Evolutionary conservation across 106 monocot genomes (phyloP), one percentile per base, ranked within the genome.

Genomic region (Dendrobium huoshanense): DNA sequence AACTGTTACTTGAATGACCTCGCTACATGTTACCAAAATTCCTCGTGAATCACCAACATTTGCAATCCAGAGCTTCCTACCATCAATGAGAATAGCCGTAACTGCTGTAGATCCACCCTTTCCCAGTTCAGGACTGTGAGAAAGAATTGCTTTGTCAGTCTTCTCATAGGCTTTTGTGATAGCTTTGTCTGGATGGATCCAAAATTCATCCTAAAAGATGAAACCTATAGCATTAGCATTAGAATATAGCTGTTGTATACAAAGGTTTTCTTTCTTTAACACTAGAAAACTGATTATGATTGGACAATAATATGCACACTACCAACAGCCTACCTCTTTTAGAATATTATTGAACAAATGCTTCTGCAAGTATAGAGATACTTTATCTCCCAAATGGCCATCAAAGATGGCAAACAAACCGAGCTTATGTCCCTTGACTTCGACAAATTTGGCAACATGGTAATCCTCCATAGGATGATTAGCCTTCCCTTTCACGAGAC

Each of bases 391-490:
- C 58, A 89, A 84, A 84, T 96, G 96, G 27, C 96, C 93, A 77
- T 96, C 96, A 74, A 85, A 96, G 27, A 96, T 87, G 31, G 90
- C 96, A 83, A 96, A 96, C 43, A 96, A 65, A 64, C 88, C 96
- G 78, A 96, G 85, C 37, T 92, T 84, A 13, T 88, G 86, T 7
- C 88, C 93, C 48, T 85, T 90, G 11, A 55, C 67, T 8, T 82
- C 75, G 10, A 81, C 45, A 76, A 94, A 92, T 65, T 92, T 90
- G 41, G 91, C 89, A 22, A 94, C 87, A 75, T 94, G 91, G 65
- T 85, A 96, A 80, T 96, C 96, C 81, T 96, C 96, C 83, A 96
- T 96, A 37, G 91, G 91, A 89, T 96, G 96, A 68, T 86, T 88
- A 31, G 93, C 84, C 79, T 85, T 92, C 25, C 96, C 91, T 81